Conservation (phyloP, 768 basidiomycete species). For the Mycena albidolilacea region DNA sequence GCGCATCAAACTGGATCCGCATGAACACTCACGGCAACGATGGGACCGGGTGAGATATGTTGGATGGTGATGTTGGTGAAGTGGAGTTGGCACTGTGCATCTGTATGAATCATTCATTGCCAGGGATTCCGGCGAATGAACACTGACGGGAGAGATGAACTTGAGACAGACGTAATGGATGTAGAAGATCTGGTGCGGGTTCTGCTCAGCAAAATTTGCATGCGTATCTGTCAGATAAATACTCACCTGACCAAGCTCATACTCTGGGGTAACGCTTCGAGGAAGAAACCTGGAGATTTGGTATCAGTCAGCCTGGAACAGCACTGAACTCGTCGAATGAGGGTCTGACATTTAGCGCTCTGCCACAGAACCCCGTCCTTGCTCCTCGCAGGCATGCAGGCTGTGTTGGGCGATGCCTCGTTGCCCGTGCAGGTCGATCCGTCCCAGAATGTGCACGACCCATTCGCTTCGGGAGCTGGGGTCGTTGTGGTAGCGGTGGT, state of each 20-base stretch:
- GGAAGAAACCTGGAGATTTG: not conserved
- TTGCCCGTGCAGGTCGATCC: constrained; percentile 1
- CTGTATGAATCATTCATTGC: not conserved
- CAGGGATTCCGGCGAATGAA: not conserved
- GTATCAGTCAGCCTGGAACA: not conserved
- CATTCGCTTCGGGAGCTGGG: not conserved
- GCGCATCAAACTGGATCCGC: too few species aligned
- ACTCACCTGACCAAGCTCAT: too few species aligned
- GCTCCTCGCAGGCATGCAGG: constrained; percentile 17
- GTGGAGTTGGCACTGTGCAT: not conserved
- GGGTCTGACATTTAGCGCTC: constrained; percentile 19
- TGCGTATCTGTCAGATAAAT: too few species aligned
- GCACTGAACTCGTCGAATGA: not conserved
- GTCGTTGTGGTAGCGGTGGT: not conserved
- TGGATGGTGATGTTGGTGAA: not conserved
- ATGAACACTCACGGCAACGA: too few species aligned
- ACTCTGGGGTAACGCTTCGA: not conserved
- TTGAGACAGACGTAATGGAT: too few species aligned
- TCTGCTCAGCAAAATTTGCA: too few species aligned
- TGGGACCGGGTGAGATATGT: not conserved
- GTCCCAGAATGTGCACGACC: constrained; percentile 14
- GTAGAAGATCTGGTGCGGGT: too few species aligned
- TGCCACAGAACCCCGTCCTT: constrained; percentile 23
- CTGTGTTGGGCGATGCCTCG: not conserved
- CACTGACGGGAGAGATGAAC: not conserved